phyloP scores from a whole-genome alignment of 306 rosid species.

The Rosa lucieae region DNA sequence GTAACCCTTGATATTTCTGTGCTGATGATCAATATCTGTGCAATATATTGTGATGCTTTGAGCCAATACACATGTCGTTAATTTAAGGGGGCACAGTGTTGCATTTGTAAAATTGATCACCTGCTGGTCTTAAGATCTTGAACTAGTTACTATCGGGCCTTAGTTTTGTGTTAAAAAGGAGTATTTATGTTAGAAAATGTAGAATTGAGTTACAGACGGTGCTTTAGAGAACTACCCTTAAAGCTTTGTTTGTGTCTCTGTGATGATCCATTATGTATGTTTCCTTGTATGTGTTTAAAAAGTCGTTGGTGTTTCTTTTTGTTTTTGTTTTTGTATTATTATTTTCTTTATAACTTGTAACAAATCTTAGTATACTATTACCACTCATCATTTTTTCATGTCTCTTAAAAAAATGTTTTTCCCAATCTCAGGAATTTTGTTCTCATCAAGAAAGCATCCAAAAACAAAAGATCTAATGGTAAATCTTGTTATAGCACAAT shows the following conservation, averaged over 20 bases:
- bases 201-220: neutral
- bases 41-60: neutral
- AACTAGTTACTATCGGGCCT: neutral
- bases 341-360: neutral
- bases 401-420: conserved; percentile 9
- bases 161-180: neutral
- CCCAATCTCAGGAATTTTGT: conserved; percentile 66
- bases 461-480: conserved; percentile 86
- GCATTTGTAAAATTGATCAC: neutral
- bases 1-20: conserved; percentile 35
- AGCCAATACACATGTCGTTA: neutral
- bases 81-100: neutral
- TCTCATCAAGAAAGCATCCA: conserved; percentile 74
- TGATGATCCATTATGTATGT: conserved; percentile 5
- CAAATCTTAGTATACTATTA: neutral
- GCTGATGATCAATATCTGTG: neutral
- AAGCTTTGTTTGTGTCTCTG: neutral
- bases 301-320: neutral
- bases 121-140: neutral
- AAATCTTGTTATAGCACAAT: conserved; percentile 26
- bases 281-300: neutral
- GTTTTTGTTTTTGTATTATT: neutral
- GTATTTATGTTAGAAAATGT: neutral
- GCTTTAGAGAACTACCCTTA: neutral
- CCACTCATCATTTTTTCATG: neutral